Percentiles rank a stretch among this genome's conserved stretches.
These are phyloP conservation scores for Brassica nigra DNA, from an alignment of 345 rosid species.

Conservation along the genomic window DNA sequence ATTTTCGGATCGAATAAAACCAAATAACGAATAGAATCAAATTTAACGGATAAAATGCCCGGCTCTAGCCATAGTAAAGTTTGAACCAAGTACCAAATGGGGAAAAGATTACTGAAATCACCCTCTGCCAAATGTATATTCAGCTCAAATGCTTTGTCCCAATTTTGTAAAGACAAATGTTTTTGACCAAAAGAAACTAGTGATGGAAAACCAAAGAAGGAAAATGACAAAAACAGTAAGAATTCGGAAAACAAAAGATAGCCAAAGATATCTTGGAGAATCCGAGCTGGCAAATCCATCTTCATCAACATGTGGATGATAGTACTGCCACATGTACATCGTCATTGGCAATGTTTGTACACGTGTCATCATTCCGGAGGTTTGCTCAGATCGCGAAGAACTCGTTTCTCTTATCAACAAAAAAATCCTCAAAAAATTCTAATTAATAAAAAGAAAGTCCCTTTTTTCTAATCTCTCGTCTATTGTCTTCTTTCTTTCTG, in stretches of 20 bases:
- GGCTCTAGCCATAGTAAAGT: too few species aligned
- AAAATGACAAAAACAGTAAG: slow-evolving; percentile 6
- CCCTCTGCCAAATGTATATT: too few species aligned
- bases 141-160: too few species aligned
- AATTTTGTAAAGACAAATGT: not conserved
- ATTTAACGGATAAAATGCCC: too few species aligned
- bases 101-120: too few species aligned
- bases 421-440: slow-evolving; percentile 33
- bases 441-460: not conserved
- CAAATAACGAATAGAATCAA: too few species aligned
- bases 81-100: too few species aligned
- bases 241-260: not conserved
- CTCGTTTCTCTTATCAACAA: slow-evolving; percentile 39
- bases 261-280: slow-evolving; percentile 42
- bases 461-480: slow-evolving; percentile 4
- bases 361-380: slow-evolving; percentile 76
- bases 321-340: not conserved
- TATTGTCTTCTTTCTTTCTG: slow-evolving; percentile 7
- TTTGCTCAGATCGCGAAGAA: slow-evolving; percentile 40
- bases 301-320: slow-evolving; percentile 54
- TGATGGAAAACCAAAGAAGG: slow-evolving; percentile 11
- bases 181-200: slow-evolving; percentile 5
- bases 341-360: slow-evolving; percentile 34
- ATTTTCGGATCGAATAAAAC: too few species aligned
- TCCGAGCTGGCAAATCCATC: slow-evolving; percentile 68